Base-by-base conservation (phyloP, 2,329 filamentous ascomycete species). In the Zymoseptoria brevis region DNA sequence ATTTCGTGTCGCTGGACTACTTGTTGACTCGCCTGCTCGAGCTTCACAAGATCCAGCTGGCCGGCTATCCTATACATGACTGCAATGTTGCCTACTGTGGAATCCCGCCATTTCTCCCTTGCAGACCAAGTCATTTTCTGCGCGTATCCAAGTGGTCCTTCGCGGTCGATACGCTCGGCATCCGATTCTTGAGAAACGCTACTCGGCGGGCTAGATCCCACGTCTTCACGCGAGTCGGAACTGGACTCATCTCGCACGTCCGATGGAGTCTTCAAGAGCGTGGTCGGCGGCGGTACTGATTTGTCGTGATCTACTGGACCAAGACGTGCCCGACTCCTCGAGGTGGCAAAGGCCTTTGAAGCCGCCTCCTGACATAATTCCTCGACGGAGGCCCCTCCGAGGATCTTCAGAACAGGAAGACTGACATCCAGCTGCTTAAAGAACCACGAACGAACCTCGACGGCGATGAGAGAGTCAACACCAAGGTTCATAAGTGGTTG, bases 381-480 rank as follows among this genome's bases (percentile, higher is more conserved):
- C 13, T 58, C 57, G 19, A 57, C 61, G 19, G 58, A 60, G 22
- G 60, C 61, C 30, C 63, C 61, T 19, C 61, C 57, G 8, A 65
- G 19, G 2, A 82, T 71, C 58, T 78, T 77, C 2, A 81, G 68
- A 1, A 81, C 74, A 0, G 78, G 76, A 0, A 82, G 72, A 52
- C 81, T 75, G 0, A 76, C 67, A 0, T 75, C 60, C 0, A 81
- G 52, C 45, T 77, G 69, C 56, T 79, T 78, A n/a, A 75, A 48
- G 59, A 81, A 78, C 80, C 80, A 83, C 2, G 75, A 68, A 0
- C 79, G 75, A 2, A 77, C 55, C 21, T 75, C 73, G 1, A 77
- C 74, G 0, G 75, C 73, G 11, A 75, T 57, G 1, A 77, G 62
- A 1, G 75, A 76, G 60, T 77, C 75, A 11, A 74, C 57, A 0